Evolutionary conservation across 108 stramenopile genomes (phyloP), one percentile per base, ranked within the genome.

Genomic region (Aurantiochytrium sp.): DNA sequence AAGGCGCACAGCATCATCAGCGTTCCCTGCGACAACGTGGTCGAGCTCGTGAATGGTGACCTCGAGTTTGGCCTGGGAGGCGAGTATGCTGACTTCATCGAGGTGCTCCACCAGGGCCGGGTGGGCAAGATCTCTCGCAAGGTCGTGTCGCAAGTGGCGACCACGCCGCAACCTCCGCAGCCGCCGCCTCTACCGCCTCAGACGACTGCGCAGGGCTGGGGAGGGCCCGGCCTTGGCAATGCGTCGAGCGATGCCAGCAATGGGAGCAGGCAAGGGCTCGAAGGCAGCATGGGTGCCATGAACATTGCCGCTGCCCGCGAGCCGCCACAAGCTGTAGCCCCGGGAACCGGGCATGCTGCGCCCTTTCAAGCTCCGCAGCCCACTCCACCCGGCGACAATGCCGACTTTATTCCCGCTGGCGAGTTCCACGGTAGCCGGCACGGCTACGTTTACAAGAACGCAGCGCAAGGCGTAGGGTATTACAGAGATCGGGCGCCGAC

Each of bases 1-100:
- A 81, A 81, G 24, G 45, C 39, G 1, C 73, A 81, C 3, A 24
- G 30, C 39, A 81, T 81, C 73, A 81, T 81, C 45, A 48, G 42
- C 73, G 73, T 81, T 22, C 73, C 73, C 8, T 81, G 73, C 45
- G 73, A 81, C 39, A 48, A 41, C 45, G 24, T 81, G 6, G 73
- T 81, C 10, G 73, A 81, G 45, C 45, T 81, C 27, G 39, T 81
- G 19, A 12, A 48, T 6, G 73, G 73, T 19, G 73, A 81, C 24
- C 73, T 81, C 24, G 21, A 41, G 42, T 30, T 19, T 41, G 73
- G 73, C 12, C 73, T 81, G 10, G 73, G 45, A 24, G 73, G 42
- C 39, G 42, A 41, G 24, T 81, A 81, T 81, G 39, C 42, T 6
- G 73, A 81, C 50, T 81, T 30, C 45, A 30, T 81, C 6, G 73